Conservation (phyloP, 2,329 filamentous ascomycete genomes). For the Arthrobotrys musiformis region DNA sequence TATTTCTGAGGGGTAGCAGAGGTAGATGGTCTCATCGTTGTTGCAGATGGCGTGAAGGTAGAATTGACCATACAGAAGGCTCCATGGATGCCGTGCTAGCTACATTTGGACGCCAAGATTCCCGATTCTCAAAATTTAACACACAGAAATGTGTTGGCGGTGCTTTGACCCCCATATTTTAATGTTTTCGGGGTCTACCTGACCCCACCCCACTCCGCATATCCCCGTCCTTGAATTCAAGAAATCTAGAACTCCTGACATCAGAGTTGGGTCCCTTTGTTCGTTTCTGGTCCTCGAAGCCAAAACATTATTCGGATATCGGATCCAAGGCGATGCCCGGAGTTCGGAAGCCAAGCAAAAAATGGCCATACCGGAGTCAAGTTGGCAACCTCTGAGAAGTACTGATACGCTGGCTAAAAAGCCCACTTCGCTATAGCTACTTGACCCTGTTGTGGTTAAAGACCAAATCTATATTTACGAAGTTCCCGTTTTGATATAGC, state of each 20-base stretch:
- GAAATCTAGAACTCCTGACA: slow-evolving; percentile 3
- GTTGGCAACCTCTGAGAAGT: neutral
- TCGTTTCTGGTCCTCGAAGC: neutral
- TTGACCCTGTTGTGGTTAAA: too few species aligned
- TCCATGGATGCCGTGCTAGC: slow-evolving; percentile 7
- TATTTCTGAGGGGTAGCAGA: slow-evolving; percentile 11
- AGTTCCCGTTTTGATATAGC: too few species aligned
- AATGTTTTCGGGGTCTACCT: neutral
- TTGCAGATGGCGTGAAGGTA: slow-evolving; percentile 26
- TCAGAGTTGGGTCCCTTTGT: neutral
- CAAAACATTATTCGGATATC: neutral
- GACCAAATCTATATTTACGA: too few species aligned
- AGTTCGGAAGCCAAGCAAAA: neutral
- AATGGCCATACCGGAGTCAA: too few species aligned
- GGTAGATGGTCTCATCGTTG: slow-evolving; percentile 41
- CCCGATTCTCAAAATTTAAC: slow-evolving; percentile 25
- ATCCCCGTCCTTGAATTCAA: neutral
- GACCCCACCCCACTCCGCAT: neutral
- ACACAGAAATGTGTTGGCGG: slow-evolving; percentile 36
- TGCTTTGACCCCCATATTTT: neutral
- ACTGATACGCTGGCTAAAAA: too few species aligned
- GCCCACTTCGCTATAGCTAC: too few species aligned
- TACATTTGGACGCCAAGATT: slow-evolving; percentile 12
- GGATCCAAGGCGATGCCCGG: too few species aligned
- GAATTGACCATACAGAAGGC: slow-evolving; percentile 34